Percentiles rank a stretch among this genome's conserved stretches.
Conservation (phyloP, 2,329 filamentous ascomycete genomes). For the Pyricularia sp. region DNA sequence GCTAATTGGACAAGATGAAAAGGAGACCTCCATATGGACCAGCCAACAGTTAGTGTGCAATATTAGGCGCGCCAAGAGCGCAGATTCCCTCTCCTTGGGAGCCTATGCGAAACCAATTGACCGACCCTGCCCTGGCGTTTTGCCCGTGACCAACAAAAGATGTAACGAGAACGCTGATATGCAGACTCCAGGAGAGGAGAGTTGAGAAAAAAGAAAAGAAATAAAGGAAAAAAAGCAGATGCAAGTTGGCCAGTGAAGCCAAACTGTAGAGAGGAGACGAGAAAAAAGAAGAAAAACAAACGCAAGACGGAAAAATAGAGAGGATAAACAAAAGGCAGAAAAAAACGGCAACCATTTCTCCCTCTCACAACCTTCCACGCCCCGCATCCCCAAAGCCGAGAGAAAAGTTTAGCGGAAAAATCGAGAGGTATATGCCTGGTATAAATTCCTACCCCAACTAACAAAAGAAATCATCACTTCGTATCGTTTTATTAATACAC, state of each 20-base stretch:
- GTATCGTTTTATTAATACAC: constrained; percentile 43
- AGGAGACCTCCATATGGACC: constrained; percentile 36
- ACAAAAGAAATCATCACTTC: constrained; percentile 42
- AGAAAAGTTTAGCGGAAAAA: constrained; percentile 21
- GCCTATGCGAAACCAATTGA: constrained; percentile 27
- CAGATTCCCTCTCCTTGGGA: constrained; percentile 21
- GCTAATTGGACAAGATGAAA: constrained; percentile 37
- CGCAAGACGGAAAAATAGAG: constrained; percentile 10
- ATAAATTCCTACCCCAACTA: constrained; percentile 15
- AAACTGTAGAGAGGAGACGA: constrained; percentile 12
- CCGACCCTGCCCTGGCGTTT: constrained; percentile 33
- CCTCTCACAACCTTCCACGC: constrained; percentile 3
- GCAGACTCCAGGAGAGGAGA: constrained; percentile 12
- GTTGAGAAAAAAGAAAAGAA: constrained; percentile 16
- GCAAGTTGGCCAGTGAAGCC: constrained; percentile 10
- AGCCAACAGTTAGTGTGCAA: constrained; percentile 37
- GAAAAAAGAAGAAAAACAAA: constrained; percentile 3
- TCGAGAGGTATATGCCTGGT: constrained; percentile 35
- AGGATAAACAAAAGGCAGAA: constrained; percentile 13
- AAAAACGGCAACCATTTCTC: constrained; percentile 10
- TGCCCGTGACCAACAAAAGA: constrained; percentile 30
- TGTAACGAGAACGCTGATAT: constrained; percentile 19
- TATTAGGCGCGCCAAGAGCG: constrained; percentile 31
- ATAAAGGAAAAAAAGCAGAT: constrained; percentile 19
- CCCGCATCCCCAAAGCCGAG: constrained; percentile 12